phyloP scores from a whole-genome alignment of 257 asterid species.

The Solanum tarapatanum region DNA sequence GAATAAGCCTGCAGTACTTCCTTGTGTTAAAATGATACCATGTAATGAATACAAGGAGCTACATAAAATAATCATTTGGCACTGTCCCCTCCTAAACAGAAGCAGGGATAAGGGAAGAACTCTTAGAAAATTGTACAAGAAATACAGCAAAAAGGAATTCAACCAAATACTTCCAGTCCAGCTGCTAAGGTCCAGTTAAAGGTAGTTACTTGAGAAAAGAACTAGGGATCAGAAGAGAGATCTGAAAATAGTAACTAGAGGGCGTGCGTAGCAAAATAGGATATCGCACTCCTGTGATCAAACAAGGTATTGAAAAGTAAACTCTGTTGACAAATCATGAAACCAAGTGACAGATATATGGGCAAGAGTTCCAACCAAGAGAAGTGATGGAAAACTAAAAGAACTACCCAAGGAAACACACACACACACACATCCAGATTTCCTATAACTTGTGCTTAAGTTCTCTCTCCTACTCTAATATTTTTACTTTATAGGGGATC shows the following conservation, averaged over 20 bases:
- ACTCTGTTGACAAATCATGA: neutral
- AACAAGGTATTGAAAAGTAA: neutral
- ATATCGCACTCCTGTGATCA: neutral
- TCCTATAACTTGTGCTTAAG: neutral
- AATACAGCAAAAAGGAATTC: neutral
- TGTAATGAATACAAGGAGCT: neutral
- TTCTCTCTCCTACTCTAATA: neutral
- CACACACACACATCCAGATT: neutral
- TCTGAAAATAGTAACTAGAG: neutral
- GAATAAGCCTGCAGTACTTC: conserved; percentile 71
- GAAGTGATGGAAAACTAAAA: neutral
- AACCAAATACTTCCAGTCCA: neutral
- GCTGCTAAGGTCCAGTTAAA: neutral
- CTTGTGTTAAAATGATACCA: neutral
- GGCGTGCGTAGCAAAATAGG: neutral
- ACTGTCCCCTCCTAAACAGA: neutral
- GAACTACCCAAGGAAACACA: neutral
- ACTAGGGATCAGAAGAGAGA: neutral
- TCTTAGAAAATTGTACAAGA: neutral
- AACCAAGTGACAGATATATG: neutral
- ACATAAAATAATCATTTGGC: neutral
- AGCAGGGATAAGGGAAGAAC: neutral
- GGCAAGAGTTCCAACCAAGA: neutral
- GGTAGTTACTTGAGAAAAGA: neutral
- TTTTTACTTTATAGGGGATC: neutral